Evolutionary conservation across 2,329 filamentous ascomycete genomes (phyloP), one percentile per base, ranked within the genome.

Genomic region (Fusarium humuli): DNA sequence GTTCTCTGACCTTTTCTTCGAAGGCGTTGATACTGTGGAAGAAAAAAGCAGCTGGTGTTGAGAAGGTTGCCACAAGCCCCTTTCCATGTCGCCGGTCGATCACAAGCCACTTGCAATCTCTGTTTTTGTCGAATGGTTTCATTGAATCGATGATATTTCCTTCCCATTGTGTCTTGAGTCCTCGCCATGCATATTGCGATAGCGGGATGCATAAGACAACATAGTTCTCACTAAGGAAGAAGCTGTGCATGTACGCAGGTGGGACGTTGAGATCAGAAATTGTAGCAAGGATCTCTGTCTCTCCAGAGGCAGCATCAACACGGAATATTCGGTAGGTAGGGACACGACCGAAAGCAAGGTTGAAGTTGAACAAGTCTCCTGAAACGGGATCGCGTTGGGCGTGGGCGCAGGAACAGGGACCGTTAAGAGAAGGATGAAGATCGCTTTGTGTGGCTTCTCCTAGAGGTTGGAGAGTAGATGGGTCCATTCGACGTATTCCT

Each of bases 1-100:
- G 80, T 3, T 79, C 80, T 30, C 81, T 77, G 0, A 74, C 64
- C 1, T 73, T 69, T 67, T 92, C 86, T 73, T 95, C 92, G 77
- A 90, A 96, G 0, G 92, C 87, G 71, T 97, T 97, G 76, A 93
- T 83, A 0, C 87, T 88, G 79, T 97, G 93, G 78, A 97, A 97
- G 79, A 89, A 91, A 82, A 94, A 97, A 48, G 90, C 90, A 0
- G 91, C 86, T 0, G 87, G 84, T 18, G 88, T 91, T 20, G 90
- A 86, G 73, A 92, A 94, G 3, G 85, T 87, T 10, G 88, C 90
- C 0, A 96, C 85, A 0, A 96, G 81, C 0, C 93, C 92, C 49
- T 84, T 83, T 6, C 84, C 86, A 4, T 83, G 79, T 6, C 77
- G 83, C 3, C 93, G 88, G 76, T 96, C 92, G 20, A 97, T 79